phyloP scores from a whole-genome alignment of 1,139 yeast genomes.

The Groenewaldozyma auringiensis region DNA sequence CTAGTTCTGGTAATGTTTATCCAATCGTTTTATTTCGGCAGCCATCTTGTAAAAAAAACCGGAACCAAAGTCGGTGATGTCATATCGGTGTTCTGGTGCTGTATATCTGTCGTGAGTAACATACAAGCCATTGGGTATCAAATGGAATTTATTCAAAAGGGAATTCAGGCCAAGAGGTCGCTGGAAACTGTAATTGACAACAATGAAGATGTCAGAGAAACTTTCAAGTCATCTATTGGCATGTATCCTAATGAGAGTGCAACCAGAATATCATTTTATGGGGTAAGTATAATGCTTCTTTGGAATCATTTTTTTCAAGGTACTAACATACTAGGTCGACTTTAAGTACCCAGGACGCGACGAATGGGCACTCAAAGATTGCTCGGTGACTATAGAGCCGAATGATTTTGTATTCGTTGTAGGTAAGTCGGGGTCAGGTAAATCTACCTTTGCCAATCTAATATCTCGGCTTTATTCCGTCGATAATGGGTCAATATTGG shows the following conservation, averaged over 20 bases:
- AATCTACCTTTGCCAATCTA: constrained; percentile 67
- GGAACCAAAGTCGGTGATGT: constrained; percentile 52
- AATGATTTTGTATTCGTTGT: constrained; percentile 53
- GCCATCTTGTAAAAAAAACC: constrained; percentile 48
- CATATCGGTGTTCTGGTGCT: constrained; percentile 75
- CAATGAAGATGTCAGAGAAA: constrained; percentile 10
- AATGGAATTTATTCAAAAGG: constrained; percentile 22
- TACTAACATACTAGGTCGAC: constrained; percentile 20
- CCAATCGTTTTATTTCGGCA: constrained; percentile 90
- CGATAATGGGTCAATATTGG: constrained; percentile 41
- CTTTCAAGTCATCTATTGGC: constrained; percentile 15
- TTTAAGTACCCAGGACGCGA: constrained; percentile 56
- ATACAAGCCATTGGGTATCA: constrained; percentile 29
- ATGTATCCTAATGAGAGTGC: constrained; percentile 31
- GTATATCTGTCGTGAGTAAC: constrained; percentile 59
- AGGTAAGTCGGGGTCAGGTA: constrained; percentile 89
- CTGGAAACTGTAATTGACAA: constrained; percentile 13
- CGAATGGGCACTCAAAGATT: constrained; percentile 39
- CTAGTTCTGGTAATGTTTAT: constrained; percentile 69
- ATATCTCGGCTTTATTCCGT: constrained; percentile 51
- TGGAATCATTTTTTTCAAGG: background rate
- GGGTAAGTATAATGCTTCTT: constrained; percentile 31
- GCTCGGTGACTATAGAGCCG: constrained; percentile 41
- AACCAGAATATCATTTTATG: constrained; percentile 44
- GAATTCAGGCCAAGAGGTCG: constrained; percentile 19